Base-by-base conservation (phyloP, 441 rosid genomes). In the Bocquillonia castaneifolia region DNA sequence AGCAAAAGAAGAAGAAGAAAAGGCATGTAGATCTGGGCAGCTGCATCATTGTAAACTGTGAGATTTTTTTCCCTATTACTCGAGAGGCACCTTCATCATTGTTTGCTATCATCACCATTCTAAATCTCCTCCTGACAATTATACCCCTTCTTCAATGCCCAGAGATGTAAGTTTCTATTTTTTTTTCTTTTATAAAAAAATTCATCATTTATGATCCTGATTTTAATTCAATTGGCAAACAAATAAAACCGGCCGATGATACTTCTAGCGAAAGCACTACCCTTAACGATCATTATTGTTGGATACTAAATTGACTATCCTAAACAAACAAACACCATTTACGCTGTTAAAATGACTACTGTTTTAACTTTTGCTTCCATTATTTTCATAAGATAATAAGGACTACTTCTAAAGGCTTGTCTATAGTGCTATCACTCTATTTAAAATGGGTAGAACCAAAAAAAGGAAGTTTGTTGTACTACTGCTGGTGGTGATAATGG, bases 291-390 rank as follows among this genome's bases (percentile, higher is more conserved):
- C 92, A 86, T 76, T 86, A 84, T 70, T 92, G 99, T 72, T 94
- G 99, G 99, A 87, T 83, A 90, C 89, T 97, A 94, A 78, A 92
- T 94, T 72, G 86, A 90, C 79, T 87, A 86, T 25, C 31, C 7
- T 1, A 82, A 98, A 3, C 81, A 79, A n/a, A n/a, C n/a, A n/a
- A n/a, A n/a, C n/a, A n/a, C n/a, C n/a, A n/a, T n/a, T n/a, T n/a
- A 91, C 10, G 97, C 96, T 58, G 96, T 88, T 0, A 97, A 94
- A 79, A 94, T 94, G 99, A 87, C 97, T 26, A 97, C 98, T 67
- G 86, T 98, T 61, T 69, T 94, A 67, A 96, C 99, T 55, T 71
- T 98, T 22, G 98, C 97, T 26, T 94, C 98, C 32, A 92, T 94
- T 71, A 97, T 94, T 55, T 94, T 94, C 78, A 92, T n/a, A 88